phyloP scores from a whole-genome alignment of 2,329 filamentous ascomycete species.

The Apiospora pterosperma region DNA sequence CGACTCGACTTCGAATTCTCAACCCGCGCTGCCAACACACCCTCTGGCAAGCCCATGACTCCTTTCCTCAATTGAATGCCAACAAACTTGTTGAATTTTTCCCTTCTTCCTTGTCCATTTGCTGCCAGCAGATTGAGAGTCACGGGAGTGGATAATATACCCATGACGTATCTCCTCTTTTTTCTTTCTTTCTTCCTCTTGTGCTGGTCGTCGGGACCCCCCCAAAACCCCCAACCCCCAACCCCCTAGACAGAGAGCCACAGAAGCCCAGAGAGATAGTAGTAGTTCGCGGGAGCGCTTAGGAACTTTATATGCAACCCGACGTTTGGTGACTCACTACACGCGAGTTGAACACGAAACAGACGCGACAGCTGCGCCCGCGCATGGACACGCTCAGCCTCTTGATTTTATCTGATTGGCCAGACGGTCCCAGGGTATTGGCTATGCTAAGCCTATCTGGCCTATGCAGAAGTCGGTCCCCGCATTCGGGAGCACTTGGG shows the following conservation, averaged over 20 bases:
- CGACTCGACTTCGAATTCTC: neutral
- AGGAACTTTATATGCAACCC: constrained; percentile 23
- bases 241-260: neutral
- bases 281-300: constrained; percentile 15
- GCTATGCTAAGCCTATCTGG: too few species aligned
- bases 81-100: neutral
- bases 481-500: neutral
- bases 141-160: neutral
- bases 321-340: neutral
- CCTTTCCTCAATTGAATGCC: neutral
- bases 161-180: constrained; percentile 1
- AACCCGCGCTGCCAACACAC: neutral
- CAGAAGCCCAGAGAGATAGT: neutral
- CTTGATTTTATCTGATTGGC: constrained; percentile 12
- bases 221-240: neutral
- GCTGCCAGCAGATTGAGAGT: neutral
- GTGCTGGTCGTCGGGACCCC: neutral
- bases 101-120: neutral
- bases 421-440: neutral
- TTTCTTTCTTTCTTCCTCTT: neutral
- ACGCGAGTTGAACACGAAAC: constrained; percentile 12
- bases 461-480: neutral
- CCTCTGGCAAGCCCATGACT: neutral
- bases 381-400: constrained; percentile 18
- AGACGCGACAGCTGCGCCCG: constrained; percentile 9